Base-by-base conservation (phyloP, 345 rosid genomes). In the Ailanthus altissimus region DNA sequence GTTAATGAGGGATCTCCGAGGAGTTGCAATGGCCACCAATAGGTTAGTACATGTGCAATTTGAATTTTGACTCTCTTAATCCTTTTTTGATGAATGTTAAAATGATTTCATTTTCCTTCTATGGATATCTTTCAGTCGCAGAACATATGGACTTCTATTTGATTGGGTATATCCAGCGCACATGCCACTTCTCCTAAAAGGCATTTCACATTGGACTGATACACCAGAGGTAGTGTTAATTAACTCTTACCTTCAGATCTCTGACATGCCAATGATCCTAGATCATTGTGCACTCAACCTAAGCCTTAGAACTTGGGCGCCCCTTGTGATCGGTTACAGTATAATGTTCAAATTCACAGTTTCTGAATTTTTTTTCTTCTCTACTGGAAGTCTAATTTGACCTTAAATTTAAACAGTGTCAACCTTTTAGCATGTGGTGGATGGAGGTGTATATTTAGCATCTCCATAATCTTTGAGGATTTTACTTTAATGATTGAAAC, bases 121-220 rank as follows among this genome's bases (percentile, higher is more conserved):
- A 9, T 42, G 65, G 75, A 32, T 36, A 25, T 83, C 67, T 81
- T 87, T 82, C 94, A 97, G 99, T 74, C 97, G 97, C 63, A 91
- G 94, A 86, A 90, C 98, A 6, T 97, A 92, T 81, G 91, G 97
- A 78, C 85, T 97, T 83, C 81, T 97, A 74, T 97, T 97, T 84
- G 99, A 94, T 81, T 97, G 99, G 99, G 88, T 97, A 43, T 97
- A 97, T 88, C 98, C 99, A 49, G 86, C 88, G 43, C 98, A 97
- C 86, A 84, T 94, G 94, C 96, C 98, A 51, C 90, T 97, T 86
- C 93, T 97, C 78, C 86, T 94, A 87, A 94, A 88, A 86, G 95
- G 91, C 78, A 84, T 97, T 78, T 85, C 97, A n/a, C 91, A 91
- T 76, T 97, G 99, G 98, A 83, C 92, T 66, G 98, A 96, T 88